Base-by-base conservation (phyloP, 805 yeast species). In the Candida lessepsii region DNA sequence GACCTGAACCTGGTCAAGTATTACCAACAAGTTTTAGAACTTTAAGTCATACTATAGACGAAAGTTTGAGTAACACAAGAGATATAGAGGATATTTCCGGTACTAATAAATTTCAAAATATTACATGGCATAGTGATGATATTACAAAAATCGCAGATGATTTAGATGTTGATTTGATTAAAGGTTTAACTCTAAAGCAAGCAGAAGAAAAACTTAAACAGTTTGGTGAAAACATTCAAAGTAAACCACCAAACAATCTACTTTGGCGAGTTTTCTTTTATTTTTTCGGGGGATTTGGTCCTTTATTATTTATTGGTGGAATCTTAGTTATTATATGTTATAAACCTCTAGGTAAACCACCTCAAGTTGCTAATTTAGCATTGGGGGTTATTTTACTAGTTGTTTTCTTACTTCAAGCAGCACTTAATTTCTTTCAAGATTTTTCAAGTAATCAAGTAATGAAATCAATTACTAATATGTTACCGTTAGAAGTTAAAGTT, bases 281-380 rank as follows among this genome's bases (percentile, higher is more conserved):
- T 49, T 56, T 68, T 39, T 73, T 73, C 54, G 75, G 75, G 40
- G 77, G 78, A 5, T 73, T 73, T 53, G 76, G 79, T 21, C 44
- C 60, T 1, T 54, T 73, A 34, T 55, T 73, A 24, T 50, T 70
- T 35, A 48, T 57, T 30, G 73, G 70, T 44, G 76, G 71, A 34
- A 51, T 71, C 9, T 57, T 73, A 17, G 68, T 69, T 46, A 57
- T 65, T 34, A 49, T 73, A 25, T 54, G 67, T 19, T 73, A 75
- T 73, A 71, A 69, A 41, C 77, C 78, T 3, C 56, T 73, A 34
- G 75, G 76, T 9, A 53, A 70, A 25, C 78, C 78, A 16, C 74
- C 74, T 5, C 65, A 67, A 1, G 42, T 57, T 9, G 63, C 76
- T 2, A 73, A 73, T 49, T 54, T 73, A 40, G 65, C 61, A 11